Evolutionary conservation across 352 stramenopile species (phyloP).

Genomic region (Sclerospora graminicola): DNA sequence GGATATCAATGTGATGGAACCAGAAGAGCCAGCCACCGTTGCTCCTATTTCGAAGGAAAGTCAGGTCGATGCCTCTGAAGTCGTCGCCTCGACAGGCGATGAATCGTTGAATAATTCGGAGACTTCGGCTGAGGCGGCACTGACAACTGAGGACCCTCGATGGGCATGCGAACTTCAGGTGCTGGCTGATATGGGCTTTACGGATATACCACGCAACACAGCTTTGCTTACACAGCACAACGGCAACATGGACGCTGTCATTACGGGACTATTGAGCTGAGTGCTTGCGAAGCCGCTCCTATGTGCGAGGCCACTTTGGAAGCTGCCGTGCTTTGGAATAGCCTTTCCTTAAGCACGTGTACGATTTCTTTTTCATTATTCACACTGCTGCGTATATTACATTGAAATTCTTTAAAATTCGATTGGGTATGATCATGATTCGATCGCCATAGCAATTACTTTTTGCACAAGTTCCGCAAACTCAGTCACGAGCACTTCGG

Average conservation of each 20-base stretch:
- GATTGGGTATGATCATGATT: background rate
- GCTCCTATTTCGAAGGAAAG: slow-evolving; percentile 17
- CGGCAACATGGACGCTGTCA: slow-evolving; percentile 55
- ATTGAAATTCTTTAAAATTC: slow-evolving; percentile 9
- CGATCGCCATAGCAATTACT: slow-evolving; percentile 5
- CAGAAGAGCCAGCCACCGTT: slow-evolving; percentile 16
- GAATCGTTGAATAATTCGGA: slow-evolving; percentile 20
- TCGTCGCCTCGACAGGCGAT: slow-evolving; percentile 15
- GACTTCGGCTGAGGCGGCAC: slow-evolving; percentile 13
- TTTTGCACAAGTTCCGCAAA: slow-evolving; percentile 28
- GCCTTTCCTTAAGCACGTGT: slow-evolving; percentile 3
- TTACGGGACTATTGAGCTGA: slow-evolving; percentile 34
- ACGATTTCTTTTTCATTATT: slow-evolving; percentile 3
- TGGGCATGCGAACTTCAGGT: slow-evolving; percentile 36
- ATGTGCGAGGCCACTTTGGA: too few species aligned
- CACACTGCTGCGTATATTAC: slow-evolving; percentile 18
- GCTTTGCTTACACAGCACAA: slow-evolving; percentile 45
- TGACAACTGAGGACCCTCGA: slow-evolving; percentile 23
- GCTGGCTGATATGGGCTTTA: slow-evolving; percentile 66
- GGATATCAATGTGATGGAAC: slow-evolving; percentile 65
- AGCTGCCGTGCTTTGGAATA: too few species aligned
- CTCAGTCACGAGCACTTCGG: slow-evolving; percentile 32
- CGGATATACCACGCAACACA: slow-evolving; percentile 40
- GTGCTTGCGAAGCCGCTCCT: too few species aligned
- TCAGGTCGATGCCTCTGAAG: slow-evolving; percentile 22